Base-by-base conservation (phyloP, 805 yeast species). In the Nakazawaea wickerhamii region DNA sequence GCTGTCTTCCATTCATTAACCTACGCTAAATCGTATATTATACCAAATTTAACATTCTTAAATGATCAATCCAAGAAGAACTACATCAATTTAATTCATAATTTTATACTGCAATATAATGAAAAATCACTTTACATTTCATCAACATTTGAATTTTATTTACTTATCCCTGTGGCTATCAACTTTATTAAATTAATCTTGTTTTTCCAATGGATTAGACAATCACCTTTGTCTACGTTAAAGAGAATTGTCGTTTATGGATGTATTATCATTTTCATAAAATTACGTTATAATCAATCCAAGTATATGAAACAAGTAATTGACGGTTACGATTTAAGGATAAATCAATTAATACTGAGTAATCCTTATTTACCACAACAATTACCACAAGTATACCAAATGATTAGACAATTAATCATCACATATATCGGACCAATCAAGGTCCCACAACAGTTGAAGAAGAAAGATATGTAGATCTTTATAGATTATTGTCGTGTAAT, bases 1-100 rank as follows among this genome's bases (percentile, higher is more conserved):
- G 79, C 87, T 4, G 46, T 73, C 2, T 82, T 81, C 69, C 89
- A 83, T 61, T 72, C 77, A 5, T 65, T 80, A 53, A 70, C 73
- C 33, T 83, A 81, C 59, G 60, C 73, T 51, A 78, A 74, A 54
- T 69, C 71, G 38, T 66, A 67, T 50, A 55, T 82, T 45, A 63
- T 81, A 45, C 82, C 83, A 41, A 62, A 67, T 36, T 53, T 70
- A 35, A 14, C 20, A 4, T 34, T 41, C n/a, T 2, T 41, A 14
- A 13, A 32, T 7, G 19, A 30, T 30, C 36, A 35, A 9, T 79
- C 82, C 2, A 43, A 54, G 38, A 54, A 42, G 30, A 48, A 48
- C 35, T 58, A 53, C 43, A 49, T 57, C 45, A 57, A 50, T 32
- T 30, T 47, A 4, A 64, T 70, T 33, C 50, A 53, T 5, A 48